Base-by-base conservation (phyloP, 177 flowering plant species). In the Telopea speciosissima region DNA sequence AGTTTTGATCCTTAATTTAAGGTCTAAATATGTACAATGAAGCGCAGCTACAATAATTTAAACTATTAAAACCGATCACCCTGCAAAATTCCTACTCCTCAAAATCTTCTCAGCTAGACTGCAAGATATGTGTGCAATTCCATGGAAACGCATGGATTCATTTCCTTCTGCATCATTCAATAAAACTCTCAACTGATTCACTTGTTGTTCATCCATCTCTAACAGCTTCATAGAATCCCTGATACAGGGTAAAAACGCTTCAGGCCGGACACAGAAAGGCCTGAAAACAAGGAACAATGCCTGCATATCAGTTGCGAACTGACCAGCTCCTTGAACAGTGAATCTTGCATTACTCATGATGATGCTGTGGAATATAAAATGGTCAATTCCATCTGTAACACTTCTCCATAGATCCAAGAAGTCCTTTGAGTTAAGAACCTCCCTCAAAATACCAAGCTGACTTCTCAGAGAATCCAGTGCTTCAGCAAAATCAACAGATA, bases 321-420 rank as follows among this genome's bases (percentile, higher is more conserved):
- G 87, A 68, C 67, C 24, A 3, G 75, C 73, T 49, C 79, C 80
- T 16, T 54, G 36, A 2, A 62, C 24, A 1, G 81, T 80, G 67
- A 85, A 83, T 52, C 56, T 75, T 56, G 69, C 62, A 44, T 70
- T 72, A 24, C 77, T 71, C 40, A 76, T 61, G 3, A 81, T 56
- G 63, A 80, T 77, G 68, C 83, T 79, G 68, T 79, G 19, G 36
- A 81, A 82, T 1, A 86, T 73, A 71, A 79, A 88, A 67, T 79
- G 86, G 78, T 90, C 92, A 3, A 90, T 81, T 65, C 90, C 95
- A 3, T 81, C 86, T 4, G 92, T 90, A n/a, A 84, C 73, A 63
- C 87, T 82, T 77, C 91, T 78, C 96, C 96, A 88, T 33, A 88
- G 62, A 67, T 85, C 89, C 72, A 80, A 66, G 67, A 90, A 90